Conservation (phyloP, 2,329 filamentous ascomycete species). For the Aspergillus japonicus region DNA sequence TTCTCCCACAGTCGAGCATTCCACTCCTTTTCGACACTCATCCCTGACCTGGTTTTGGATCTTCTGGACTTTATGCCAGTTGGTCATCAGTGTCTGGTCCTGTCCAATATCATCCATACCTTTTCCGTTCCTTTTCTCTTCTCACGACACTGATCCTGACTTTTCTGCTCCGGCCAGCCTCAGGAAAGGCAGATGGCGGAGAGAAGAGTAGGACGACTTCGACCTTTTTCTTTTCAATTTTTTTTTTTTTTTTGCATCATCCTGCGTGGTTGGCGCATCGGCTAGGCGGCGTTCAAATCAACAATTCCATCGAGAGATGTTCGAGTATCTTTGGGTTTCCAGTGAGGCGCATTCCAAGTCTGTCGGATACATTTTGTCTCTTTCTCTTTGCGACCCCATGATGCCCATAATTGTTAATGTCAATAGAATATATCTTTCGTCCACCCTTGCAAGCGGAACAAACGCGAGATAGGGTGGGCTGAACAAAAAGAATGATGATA, state of each 20-base stretch:
- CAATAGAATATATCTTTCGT: conserved; percentile 16
- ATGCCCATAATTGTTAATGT: conserved; percentile 24
- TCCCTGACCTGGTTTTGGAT: conserved; percentile 3
- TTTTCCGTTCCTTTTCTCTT: conserved; percentile 5
- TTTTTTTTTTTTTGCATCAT: conserved; percentile 3
- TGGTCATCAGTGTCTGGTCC: conserved; percentile 8
- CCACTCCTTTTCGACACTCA: background rate
- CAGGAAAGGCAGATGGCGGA: conserved; percentile 8
- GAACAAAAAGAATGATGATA: background rate
- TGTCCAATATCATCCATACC: background rate
- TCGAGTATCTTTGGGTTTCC: background rate
- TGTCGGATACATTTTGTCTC: background rate
- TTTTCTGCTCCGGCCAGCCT: conserved; percentile 4
- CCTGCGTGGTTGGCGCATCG: conserved; percentile 13
- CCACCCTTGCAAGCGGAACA: background rate
- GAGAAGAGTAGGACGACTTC: conserved; percentile 5
- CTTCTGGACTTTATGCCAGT: conserved; percentile 3
- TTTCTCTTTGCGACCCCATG: conserved; percentile 9
- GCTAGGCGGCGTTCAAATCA: conserved; percentile 8
- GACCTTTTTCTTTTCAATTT: background rate
- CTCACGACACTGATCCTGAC: conserved; percentile 7
- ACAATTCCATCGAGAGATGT: background rate
- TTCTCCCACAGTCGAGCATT: background rate
- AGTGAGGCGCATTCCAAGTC: background rate
- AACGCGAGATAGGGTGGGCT: background rate